Base-by-base conservation (phyloP, 2,329 filamentous ascomycete species). In the Penicillium sp. region DNA sequence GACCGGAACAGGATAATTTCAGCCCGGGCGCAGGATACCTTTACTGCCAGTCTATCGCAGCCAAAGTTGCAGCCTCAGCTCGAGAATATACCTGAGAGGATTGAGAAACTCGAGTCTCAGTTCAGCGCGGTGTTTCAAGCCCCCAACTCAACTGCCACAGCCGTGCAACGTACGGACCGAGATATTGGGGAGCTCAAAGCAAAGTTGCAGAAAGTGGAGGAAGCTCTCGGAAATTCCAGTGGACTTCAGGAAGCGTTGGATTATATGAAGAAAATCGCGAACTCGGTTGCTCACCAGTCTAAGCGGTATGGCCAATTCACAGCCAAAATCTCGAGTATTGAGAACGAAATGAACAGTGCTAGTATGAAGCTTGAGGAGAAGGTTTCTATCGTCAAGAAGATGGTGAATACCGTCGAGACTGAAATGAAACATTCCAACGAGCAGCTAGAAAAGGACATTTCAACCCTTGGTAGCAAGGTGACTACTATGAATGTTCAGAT, bases 101-200 rank as follows among this genome's bases (percentile, higher is more conserved):
- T 59, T 7, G 35, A 41, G 2, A 50, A 54, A n/a, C 34, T 66
- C 16, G 52, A 65, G 36, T 44, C 41, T 10, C 52, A 58, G 8
- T 27, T 60, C 7, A 22, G 36, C 16, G 34, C 41, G 14, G 30
- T 49, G 2, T 41, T 49, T n/a, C 10, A 43, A 36, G 8, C 16
- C 12, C 16, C 8, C 18, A 11, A 8, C 11, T 18, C 13, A 30
- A 29, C 33, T 7, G 7, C 4, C 18, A 3, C 1, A 22, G 16
- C 19, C 27, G 6, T 25, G 7, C 33, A 9, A 22, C 6, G 1
- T 19, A 18, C 19, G 10, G 41, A 27, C 11, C 27, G 13, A 39
- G 16, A 13, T 29, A 30, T 45, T n/a, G 16, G 3, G 3, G 13
- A 29, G 30, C 16, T 45, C 27, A 30, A 7, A 22, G 27, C 5